Evolutionary conservation across 2,329 filamentous ascomycete genomes (phyloP).

Genomic region (Shiraia sp.): DNA sequence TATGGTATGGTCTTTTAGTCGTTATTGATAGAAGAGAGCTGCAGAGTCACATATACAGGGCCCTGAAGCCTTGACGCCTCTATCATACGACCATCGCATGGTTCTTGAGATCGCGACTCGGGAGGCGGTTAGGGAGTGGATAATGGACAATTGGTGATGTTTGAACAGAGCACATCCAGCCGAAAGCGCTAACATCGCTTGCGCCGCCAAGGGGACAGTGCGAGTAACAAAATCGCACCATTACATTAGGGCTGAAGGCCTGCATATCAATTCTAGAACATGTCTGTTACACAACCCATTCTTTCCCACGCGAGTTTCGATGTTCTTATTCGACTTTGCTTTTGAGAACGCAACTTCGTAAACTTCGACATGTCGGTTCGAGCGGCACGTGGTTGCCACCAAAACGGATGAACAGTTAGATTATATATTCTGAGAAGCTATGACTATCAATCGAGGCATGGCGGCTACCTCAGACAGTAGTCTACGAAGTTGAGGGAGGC

Average conservation of each 20-base stretch:
- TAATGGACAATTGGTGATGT: no score
- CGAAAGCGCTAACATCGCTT: neutral
- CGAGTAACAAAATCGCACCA: neutral
- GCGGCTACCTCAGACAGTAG: no score
- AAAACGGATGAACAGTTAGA: no score
- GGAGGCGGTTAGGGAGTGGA: neutral
- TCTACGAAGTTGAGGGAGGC: no score
- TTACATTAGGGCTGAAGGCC: constrained; percentile 1
- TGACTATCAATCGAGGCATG: no score
- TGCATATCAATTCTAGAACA: constrained; percentile 9
- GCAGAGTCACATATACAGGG: neutral
- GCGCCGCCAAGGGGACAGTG: neutral
- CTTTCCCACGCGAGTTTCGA: constrained; percentile 8
- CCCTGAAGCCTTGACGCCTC: neutral
- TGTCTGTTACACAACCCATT: constrained; percentile 8
- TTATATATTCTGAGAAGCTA: no score
- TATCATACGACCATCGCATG: neutral
- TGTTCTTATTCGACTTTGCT: constrained; percentile 5
- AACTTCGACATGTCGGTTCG: neutral
- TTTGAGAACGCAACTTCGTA: constrained; percentile 10
- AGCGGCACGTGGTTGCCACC: neutral
- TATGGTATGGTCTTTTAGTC: neutral
- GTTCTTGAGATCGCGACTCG: neutral
- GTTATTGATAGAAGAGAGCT: neutral
- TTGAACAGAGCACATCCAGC: constrained; percentile 1